Conservation (phyloP, 306 rosid genomes). For the Rubus idaeus region DNA sequence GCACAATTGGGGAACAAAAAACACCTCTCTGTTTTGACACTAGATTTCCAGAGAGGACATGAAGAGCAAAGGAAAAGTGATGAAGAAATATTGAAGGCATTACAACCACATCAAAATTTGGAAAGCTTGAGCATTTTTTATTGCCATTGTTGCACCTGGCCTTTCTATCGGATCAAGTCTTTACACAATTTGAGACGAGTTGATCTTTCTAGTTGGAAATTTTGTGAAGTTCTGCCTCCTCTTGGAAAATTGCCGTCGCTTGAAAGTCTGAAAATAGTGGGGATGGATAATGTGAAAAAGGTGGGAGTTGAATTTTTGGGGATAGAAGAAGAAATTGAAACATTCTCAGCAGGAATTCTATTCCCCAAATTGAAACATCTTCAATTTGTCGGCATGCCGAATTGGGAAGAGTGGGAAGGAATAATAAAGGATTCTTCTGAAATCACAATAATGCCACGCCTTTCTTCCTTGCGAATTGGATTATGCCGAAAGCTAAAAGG, state of each 20-base stretch:
- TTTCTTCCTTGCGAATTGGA: background rate
- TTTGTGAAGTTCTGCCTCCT: conserved; percentile 7
- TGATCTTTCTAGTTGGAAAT: accelerated
- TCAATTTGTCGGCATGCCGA: accelerated
- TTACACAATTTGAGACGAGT: background rate
- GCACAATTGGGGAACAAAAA: background rate
- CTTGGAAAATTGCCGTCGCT: conserved; percentile 7
- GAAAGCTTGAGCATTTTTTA: background rate
- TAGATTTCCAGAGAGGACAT: accelerated
- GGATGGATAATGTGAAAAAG: background rate
- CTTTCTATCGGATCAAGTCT: background rate
- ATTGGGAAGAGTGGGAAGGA: conserved; percentile 11
- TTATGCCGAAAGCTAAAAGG: background rate
- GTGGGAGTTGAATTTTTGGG: conserved; percentile 13
- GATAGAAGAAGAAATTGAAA: background rate
- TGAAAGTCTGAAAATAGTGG: background rate
- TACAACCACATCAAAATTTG: conserved; percentile 16
- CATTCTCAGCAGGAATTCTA: background rate
- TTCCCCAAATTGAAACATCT: background rate
- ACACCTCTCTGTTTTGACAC: background rate
- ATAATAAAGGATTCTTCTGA: background rate
- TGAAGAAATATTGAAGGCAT: conserved; percentile 4
- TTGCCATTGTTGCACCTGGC: background rate
- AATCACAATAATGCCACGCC: background rate
- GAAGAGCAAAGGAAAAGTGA: background rate